Conservation (phyloP, 805 yeast species). For the Wickerhamiella azymoides region DNA sequence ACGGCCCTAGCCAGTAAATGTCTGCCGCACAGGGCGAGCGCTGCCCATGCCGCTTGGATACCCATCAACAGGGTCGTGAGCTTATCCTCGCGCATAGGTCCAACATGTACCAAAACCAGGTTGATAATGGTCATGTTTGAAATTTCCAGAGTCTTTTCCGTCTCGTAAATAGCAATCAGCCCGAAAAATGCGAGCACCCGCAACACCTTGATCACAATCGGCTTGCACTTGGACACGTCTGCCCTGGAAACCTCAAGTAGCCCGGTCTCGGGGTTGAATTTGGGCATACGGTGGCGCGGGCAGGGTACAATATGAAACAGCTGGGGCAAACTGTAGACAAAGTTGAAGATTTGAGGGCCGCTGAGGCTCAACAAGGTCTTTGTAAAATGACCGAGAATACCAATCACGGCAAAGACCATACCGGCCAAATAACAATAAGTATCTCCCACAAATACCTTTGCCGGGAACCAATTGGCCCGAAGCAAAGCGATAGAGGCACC, state of each 20-base stretch:
- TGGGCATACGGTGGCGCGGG: slow-evolving; percentile 90
- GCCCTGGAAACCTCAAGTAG: slow-evolving; percentile 56
- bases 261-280: slow-evolving; percentile 52
- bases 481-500: slow-evolving; percentile 72
- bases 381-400: slow-evolving; percentile 90
- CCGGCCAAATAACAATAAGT: slow-evolving; percentile 97
- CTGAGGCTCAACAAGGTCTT: slow-evolving; percentile 79
- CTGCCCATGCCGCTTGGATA: slow-evolving; percentile 54
- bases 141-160: slow-evolving; percentile 29
- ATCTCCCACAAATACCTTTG: slow-evolving; percentile 91
- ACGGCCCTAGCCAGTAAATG: slow-evolving; percentile 76
- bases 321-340: slow-evolving; percentile 85
- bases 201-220: slow-evolving; percentile 25
- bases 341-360: slow-evolving; percentile 83
- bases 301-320: slow-evolving; percentile 76
- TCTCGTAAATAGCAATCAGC: slow-evolving; percentile 34
- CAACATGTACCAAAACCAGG: slow-evolving; percentile 67
- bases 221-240: slow-evolving; percentile 19
- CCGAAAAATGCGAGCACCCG: slow-evolving; percentile 33
- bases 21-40: slow-evolving; percentile 52
- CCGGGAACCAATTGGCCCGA: slow-evolving; percentile 79
- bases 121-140: slow-evolving; percentile 85
- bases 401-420: slow-evolving; percentile 96
- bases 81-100: slow-evolving; percentile 77
- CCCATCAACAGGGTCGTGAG: slow-evolving; percentile 47